Conservation (phyloP, 2,329 filamentous ascomycete species). For the Pezicula rhizophila region DNA sequence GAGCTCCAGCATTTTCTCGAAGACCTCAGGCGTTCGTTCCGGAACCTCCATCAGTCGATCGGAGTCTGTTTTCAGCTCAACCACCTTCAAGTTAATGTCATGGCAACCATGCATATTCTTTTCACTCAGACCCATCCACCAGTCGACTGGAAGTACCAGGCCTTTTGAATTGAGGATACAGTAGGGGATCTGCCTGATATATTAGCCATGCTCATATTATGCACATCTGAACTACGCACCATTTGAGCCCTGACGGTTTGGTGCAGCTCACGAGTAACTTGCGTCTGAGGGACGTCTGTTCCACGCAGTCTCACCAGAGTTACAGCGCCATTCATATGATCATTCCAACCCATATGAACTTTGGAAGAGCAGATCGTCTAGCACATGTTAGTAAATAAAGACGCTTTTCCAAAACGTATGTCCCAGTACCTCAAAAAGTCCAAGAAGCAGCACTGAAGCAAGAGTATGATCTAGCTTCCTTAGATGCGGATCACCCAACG, state of each 20-base stretch:
- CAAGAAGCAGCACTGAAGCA: constrained; percentile 49
- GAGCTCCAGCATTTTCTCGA: constrained; percentile 43
- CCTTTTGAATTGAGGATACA: constrained; percentile 44
- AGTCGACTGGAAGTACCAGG: constrained; percentile 46
- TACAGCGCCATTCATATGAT: constrained; percentile 53
- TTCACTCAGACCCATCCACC: constrained; percentile 50
- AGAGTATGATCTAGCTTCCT: constrained; percentile 46
- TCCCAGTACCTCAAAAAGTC: constrained; percentile 44
- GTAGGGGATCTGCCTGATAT: neutral
- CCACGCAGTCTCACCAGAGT: constrained; percentile 50
- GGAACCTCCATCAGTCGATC: constrained; percentile 42
- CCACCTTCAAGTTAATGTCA: constrained; percentile 45
- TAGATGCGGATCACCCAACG: constrained; percentile 40
- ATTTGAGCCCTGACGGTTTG: neutral
- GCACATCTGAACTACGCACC: neutral
- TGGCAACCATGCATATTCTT: constrained; percentile 35
- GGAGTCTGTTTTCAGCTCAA: constrained; percentile 46
- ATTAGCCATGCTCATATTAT: neutral
- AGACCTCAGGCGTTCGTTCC: constrained; percentile 39
- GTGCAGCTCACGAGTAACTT: neutral
- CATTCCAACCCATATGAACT: constrained; percentile 52
- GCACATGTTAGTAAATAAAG: neutral
- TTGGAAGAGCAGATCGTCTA: constrained; percentile 42
- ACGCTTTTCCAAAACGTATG: neutral
- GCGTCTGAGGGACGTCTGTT: constrained; percentile 10